Conservation (phyloP, 2,329 filamentous ascomycete genomes). For the Thielaviopsis euricoi region DNA sequence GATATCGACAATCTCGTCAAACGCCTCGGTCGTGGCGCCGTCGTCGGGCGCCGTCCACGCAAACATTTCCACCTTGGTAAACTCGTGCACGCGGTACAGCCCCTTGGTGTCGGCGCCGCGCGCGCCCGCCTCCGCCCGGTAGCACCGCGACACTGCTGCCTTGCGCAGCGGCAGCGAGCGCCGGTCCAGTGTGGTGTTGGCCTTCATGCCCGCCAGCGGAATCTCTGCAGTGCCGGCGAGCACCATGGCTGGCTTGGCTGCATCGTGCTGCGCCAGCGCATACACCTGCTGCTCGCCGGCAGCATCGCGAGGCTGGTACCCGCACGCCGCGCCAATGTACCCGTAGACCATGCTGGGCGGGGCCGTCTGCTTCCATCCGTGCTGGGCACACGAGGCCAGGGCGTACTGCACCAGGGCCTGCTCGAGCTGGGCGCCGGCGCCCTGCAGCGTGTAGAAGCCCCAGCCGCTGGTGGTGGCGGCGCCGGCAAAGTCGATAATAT, state of each 20-base stretch:
- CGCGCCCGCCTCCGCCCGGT: conserved; percentile 84
- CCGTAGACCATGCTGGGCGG: conserved; percentile 85
- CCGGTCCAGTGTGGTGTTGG: conserved; percentile 49
- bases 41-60: conserved; percentile 59
- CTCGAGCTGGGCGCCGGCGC: conserved; percentile 84
- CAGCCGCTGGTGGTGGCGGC: conserved; percentile 75
- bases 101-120: conserved; percentile 84
- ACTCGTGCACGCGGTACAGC: conserved; percentile 92
- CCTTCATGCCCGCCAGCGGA: conserved; percentile 79
- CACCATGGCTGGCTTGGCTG: conserved; percentile 50
- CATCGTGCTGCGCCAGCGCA: conserved; percentile 31
- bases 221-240: conserved; percentile 90
- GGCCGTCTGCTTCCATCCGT: conserved; percentile 65
- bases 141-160: conserved; percentile 81
- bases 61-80: conserved; percentile 97
- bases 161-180: conserved; percentile 57
- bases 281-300: conserved; percentile 90
- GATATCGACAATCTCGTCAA: conserved; percentile 72
- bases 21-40: conserved; percentile 38
- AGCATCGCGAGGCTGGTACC: conserved; percentile 84
- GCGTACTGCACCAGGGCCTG: conserved; percentile 85
- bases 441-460: conserved; percentile 96
- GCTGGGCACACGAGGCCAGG: conserved; percentile 50
- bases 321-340: conserved; percentile 79
- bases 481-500: conserved; percentile 74